Evolutionary conservation across 1,139 yeast species (phyloP).

Genomic region (Geotrichum europaeum): DNA sequence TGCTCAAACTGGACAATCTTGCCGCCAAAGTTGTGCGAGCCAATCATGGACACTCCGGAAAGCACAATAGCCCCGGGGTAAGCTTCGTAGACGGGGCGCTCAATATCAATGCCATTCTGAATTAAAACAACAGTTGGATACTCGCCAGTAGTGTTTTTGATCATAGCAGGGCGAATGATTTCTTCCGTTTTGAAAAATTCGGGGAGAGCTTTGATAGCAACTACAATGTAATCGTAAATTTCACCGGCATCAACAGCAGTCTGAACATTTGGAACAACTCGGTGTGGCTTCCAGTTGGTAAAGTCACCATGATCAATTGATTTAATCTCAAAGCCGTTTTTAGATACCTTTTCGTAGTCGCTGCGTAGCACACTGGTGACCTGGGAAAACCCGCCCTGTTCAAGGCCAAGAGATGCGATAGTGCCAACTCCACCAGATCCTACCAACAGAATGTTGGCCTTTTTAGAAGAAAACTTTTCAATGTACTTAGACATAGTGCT

Average conservation of each 20-base stretch:
- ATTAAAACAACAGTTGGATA: constrained; percentile 54
- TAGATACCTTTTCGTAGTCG: constrained; percentile 50
- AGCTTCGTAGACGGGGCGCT: constrained; percentile 49
- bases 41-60: constrained; percentile 65
- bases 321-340: constrained; percentile 52
- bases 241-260: constrained; percentile 39
- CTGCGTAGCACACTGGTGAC: constrained; percentile 61
- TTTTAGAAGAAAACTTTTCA: constrained; percentile 1
- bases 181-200: constrained; percentile 57
- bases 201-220: constrained; percentile 70
- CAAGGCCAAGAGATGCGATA: constrained; percentile 57
- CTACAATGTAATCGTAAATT: constrained; percentile 59
- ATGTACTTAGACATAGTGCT: neutral
- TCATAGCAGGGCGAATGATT: constrained; percentile 51
- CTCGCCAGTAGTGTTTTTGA: constrained; percentile 23
- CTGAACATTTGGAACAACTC: constrained; percentile 34
- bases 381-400: constrained; percentile 42
- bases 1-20: constrained; percentile 44
- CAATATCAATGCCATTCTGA: constrained; percentile 75
- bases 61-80: constrained; percentile 56
- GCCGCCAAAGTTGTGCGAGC: constrained; percentile 54
- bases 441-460: constrained; percentile 41
- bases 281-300: constrained; percentile 47
- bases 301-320: constrained; percentile 58
- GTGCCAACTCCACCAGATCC: constrained; percentile 77